phyloP scores from a whole-genome alignment of 352 stramenopile species.

The Phytophthora melonis region DNA sequence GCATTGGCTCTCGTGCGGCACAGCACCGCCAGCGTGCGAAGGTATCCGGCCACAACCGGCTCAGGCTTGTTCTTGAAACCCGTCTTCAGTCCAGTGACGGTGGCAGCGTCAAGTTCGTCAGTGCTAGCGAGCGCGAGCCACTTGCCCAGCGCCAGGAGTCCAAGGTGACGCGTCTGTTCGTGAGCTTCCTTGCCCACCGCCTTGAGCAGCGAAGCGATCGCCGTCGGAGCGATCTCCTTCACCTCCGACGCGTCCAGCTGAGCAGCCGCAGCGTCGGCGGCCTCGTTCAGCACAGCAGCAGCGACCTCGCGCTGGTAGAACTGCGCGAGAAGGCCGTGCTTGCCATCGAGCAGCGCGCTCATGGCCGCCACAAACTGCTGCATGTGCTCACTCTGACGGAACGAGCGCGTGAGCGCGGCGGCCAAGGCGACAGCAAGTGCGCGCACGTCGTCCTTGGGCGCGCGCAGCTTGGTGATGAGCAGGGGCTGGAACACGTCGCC shows the following conservation, averaged over 20 bases:
- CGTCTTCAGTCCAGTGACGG: conserved; percentile 52
- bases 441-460: conserved; percentile 86
- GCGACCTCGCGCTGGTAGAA: conserved; percentile 88
- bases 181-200: conserved; percentile 86
- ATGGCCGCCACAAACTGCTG: conserved; percentile 65
- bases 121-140: conserved; percentile 68
- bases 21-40: conserved; percentile 66
- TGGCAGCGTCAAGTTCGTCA: conserved; percentile 57
- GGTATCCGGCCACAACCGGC: conserved; percentile 68
- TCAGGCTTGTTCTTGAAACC: conserved; percentile 83
- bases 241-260: conserved; percentile 45
- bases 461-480: conserved; percentile 78
- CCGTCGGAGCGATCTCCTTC: conserved; percentile 53
- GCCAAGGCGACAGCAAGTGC: conserved; percentile 57
- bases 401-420: conserved; percentile 58
- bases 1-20: conserved; percentile 40
- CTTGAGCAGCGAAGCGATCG: conserved; percentile 70
- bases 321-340: conserved; percentile 87
- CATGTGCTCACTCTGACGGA: conserved; percentile 63
- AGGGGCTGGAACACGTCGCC: conserved; percentile 72
- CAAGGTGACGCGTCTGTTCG: conserved; percentile 79
- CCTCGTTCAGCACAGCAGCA: conserved; percentile 72
- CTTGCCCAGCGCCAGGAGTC: conserved; percentile 76
- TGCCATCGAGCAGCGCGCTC: conserved; percentile 73
- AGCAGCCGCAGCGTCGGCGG: conserved; percentile 44